Evolutionary conservation across 176 grass and related monocot genomes (phyloP).

Genomic region (Thinopyrum elongatum): DNA sequence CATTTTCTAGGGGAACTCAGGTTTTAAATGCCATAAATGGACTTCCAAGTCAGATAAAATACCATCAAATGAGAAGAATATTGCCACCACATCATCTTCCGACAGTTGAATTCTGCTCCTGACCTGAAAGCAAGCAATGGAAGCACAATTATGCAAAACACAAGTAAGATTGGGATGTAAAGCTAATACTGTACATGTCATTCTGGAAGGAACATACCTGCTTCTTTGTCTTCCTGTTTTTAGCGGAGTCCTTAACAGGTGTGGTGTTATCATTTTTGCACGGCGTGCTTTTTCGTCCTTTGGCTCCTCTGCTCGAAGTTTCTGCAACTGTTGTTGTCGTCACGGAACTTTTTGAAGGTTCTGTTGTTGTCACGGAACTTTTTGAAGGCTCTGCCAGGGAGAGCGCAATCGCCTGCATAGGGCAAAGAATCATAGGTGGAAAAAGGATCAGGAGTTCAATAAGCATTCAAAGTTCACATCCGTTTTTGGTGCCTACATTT

Average conservation of each 20-base stretch:
- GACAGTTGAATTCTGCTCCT: slow-evolving; percentile 78
- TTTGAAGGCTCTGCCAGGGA: slow-evolving; percentile 45
- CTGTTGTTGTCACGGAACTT: neutral
- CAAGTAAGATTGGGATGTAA: neutral
- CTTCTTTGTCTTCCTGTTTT: slow-evolving; percentile 54
- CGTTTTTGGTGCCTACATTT: neutral
- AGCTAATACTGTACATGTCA: neutral
- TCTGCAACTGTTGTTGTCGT: neutral
- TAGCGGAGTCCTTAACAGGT: slow-evolving; percentile 28
- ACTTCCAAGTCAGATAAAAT: slow-evolving; percentile 6
- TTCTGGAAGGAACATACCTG: slow-evolving; percentile 33
- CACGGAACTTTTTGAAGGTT: slow-evolving; percentile 20
- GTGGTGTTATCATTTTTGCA: slow-evolving; percentile 30
- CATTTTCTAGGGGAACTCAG: neutral
- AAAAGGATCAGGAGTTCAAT: neutral
- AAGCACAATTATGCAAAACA: slow-evolving; percentile 8
- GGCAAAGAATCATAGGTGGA: neutral
- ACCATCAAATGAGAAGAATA: slow-evolving; percentile 98
- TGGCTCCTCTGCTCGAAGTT: slow-evolving; percentile 11
- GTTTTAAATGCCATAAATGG: neutral
- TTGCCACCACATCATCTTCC: slow-evolving; percentile 84
- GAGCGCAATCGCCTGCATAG: slow-evolving; percentile 81
- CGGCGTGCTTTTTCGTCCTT: slow-evolving; percentile 28
- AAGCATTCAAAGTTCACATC: neutral
- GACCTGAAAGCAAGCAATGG: slow-evolving; percentile 41